Percentiles rank a stretch among this genome's conserved stretches.
Evolutionary conservation across 441 rosid genomes (phyloP).

Genomic region (Pelargonium australe): DNA sequence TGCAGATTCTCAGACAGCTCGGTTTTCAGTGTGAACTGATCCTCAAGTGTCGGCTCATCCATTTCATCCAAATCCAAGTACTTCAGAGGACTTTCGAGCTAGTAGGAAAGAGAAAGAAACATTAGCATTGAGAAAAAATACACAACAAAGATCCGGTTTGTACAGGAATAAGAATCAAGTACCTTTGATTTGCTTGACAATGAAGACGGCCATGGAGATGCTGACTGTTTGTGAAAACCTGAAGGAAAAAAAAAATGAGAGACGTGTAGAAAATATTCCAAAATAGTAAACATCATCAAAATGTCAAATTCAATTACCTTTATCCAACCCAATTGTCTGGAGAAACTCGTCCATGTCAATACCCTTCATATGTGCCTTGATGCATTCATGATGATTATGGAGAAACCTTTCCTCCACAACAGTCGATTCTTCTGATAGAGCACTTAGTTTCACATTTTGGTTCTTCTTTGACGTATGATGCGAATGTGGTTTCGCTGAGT

Average conservation of each 20-base stretch:
- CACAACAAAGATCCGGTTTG: background rate
- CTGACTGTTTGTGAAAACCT: conserved; percentile 28
- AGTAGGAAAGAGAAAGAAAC: background rate
- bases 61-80: conserved; percentile 29
- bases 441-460: conserved; percentile 22
- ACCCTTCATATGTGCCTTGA: conserved; percentile 32
- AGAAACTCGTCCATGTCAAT: conserved; percentile 34
- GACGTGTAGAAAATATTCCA: background rate
- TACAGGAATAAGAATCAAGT: background rate
- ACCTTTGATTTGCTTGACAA: conserved; percentile 19
- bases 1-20: conserved; percentile 22
- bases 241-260: background rate
- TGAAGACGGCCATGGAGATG: conserved; percentile 11
- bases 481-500: conserved; percentile 31
- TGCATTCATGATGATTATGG: conserved; percentile 52
- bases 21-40: conserved; percentile 19
- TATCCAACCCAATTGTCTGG: conserved; percentile 35
- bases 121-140: background rate
- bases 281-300: background rate
- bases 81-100: conserved; percentile 32
- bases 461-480: conserved; percentile 35
- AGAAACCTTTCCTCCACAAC: conserved; percentile 40
- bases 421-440: conserved; percentile 25
- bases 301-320: conserved; percentile 21
- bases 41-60: conserved; percentile 21